Evolutionary conservation across 768 basidiomycete species (phyloP).

Genomic region (Lentinus brumalis): DNA sequence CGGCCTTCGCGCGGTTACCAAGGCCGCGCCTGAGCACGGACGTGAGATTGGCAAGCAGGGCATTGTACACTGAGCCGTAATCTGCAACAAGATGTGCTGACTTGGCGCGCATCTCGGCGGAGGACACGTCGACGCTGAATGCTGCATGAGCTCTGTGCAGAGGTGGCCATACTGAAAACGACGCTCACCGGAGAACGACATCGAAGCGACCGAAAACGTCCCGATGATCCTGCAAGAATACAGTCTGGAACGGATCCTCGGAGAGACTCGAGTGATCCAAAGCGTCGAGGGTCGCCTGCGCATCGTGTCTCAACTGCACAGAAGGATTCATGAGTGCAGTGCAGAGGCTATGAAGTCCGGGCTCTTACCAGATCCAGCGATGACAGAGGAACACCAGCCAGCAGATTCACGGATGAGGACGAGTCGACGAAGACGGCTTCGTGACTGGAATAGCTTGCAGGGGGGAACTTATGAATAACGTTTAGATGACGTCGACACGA

Average conservation of each 20-base stretch:
- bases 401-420: constrained; percentile 72
- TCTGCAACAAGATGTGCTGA: constrained; percentile 55
- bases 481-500: constrained; percentile 4
- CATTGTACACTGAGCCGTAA: constrained; percentile 57
- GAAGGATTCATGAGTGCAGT: background rate
- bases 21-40: constrained; percentile 64
- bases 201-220: constrained; percentile 73
- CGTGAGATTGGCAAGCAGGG: constrained; percentile 55
- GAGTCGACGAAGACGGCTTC: constrained; percentile 77
- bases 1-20: constrained; percentile 66
- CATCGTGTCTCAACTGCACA: constrained; percentile 72
- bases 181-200: constrained; percentile 59
- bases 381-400: constrained; percentile 72
- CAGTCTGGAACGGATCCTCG: constrained; percentile 65
- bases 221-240: constrained; percentile 74
- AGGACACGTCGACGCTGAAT: constrained; percentile 57
- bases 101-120: constrained; percentile 44
- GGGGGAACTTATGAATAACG: constrained; percentile 47
- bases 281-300: constrained; percentile 65
- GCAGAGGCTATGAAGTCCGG: background rate
- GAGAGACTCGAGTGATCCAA: constrained; percentile 51
- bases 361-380: constrained; percentile 74
- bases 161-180: background rate
- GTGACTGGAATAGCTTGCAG: constrained; percentile 54
- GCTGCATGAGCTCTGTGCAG: background rate